These are phyloP conservation scores for Zygosaccharomyces gambellarensis DNA, from an alignment of 805 yeast genomes.

Conservation along the genomic window DNA sequence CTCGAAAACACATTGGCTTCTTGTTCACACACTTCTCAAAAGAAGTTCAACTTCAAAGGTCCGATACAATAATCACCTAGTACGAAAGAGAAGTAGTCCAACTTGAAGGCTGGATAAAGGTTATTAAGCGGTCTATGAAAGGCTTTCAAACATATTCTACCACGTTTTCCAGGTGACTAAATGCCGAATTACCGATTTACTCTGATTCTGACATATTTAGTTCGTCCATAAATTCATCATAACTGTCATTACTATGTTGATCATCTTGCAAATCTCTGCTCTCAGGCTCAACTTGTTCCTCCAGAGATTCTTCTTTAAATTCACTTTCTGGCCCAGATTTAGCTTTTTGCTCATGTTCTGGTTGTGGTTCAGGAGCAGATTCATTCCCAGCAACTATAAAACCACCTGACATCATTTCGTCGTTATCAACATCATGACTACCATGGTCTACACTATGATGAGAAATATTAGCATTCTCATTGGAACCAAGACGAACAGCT, in stretches of 20 bases:
- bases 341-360: not conserved
- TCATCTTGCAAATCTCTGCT: not conserved
- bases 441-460: not conserved
- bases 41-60: not conserved
- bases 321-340: not conserved
- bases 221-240: constrained; percentile 34
- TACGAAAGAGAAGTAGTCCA: not conserved
- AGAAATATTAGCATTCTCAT: not conserved
- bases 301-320: constrained; percentile 4
- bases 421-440: constrained; percentile 4
- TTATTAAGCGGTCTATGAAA: no score
- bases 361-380: not conserved
- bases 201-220: constrained; percentile 17
- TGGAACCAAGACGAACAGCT: not conserved
- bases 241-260: constrained; percentile 22
- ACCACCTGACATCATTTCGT: constrained; percentile 14
- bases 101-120: not conserved
- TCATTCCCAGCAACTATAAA: constrained; percentile 4
- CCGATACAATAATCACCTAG: not conserved
- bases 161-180: not conserved
- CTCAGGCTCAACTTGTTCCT: not conserved
- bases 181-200: not conserved
- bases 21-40: not conserved
- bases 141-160: not conserved
- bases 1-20: not conserved